Percentiles rank a stretch among this genome's conserved stretches.
Conservation (phyloP, 2,329 filamentous ascomycete species). For the Aspergillus aculeatinus region DNA sequence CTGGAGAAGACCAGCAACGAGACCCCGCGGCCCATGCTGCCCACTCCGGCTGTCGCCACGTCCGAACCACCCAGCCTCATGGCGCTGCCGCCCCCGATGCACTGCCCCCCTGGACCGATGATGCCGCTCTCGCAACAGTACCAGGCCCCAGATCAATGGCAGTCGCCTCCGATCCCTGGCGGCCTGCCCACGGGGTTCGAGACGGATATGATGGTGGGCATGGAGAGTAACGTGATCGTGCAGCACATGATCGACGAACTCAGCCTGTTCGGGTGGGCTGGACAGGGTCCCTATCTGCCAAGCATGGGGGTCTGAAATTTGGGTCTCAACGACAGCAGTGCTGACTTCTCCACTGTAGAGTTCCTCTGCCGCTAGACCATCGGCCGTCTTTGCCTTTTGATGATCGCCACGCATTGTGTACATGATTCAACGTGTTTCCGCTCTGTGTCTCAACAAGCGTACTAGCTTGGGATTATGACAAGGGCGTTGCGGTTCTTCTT, state of each 20-base stretch:
- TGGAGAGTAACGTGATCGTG: background rate
- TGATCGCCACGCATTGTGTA: too few species aligned
- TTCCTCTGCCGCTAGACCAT: too few species aligned
- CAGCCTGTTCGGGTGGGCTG: background rate
- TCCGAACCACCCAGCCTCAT: background rate
- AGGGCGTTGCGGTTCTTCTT: too few species aligned
- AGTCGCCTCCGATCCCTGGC: background rate
- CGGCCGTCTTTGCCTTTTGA: too few species aligned
- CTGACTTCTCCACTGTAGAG: too few species aligned
- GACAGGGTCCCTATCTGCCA: background rate
- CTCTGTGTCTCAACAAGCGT: too few species aligned
- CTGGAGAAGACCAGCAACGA: conserved; percentile 4
- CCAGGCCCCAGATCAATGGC: background rate
- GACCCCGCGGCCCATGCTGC: background rate
- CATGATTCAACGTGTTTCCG: too few species aligned
- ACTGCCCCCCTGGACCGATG: background rate
- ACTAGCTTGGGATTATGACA: too few species aligned
- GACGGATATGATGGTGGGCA: background rate
- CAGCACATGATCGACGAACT: background rate
- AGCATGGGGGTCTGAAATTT: background rate
- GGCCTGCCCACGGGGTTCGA: background rate
- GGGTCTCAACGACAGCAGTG: background rate
- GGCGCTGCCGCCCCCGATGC: background rate
- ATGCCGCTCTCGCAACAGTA: background rate
- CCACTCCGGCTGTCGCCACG: too few species aligned